Evolutionary conservation across 2,329 filamentous ascomycete species (phyloP).

Genomic region (Annulohypoxylon truncatum): DNA sequence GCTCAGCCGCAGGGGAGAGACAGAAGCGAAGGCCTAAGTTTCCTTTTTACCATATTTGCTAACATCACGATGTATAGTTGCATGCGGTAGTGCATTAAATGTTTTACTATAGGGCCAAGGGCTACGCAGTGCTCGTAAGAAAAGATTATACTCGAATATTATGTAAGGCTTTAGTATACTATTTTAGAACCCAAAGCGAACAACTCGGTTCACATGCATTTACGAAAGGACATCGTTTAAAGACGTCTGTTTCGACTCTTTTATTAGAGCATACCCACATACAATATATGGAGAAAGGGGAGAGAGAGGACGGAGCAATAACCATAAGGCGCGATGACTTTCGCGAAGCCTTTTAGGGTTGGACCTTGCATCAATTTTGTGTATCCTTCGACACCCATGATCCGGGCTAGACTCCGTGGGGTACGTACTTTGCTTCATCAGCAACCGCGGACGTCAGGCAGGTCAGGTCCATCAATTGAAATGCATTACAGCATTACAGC

Average conservation of each 20-base stretch:
- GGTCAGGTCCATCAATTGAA: conserved; percentile 1
- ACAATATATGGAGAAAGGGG: neutral
- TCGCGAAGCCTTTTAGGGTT: conserved; percentile 14
- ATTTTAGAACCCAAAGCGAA: conserved; percentile 10
- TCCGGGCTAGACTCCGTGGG: conserved; percentile 30
- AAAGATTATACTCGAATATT: conserved; percentile 3
- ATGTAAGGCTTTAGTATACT: conserved; percentile 14
- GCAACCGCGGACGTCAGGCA: neutral
- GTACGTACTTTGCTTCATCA: conserved; percentile 26
- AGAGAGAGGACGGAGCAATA: conserved; percentile 29
- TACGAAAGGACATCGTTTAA: neutral
- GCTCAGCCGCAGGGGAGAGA: conserved; percentile 37
- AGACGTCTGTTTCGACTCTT: conserved; percentile 16
- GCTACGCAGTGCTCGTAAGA: neutral
- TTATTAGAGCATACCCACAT: conserved; percentile 33
- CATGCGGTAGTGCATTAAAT: neutral
- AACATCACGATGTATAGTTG: conserved; percentile 17
- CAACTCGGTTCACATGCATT: neutral
- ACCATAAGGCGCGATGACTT: conserved; percentile 27
- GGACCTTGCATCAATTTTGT: conserved; percentile 25
- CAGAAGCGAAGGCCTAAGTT: conserved; percentile 26
- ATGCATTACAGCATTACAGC: neutral
- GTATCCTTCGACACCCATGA: conserved; percentile 15
- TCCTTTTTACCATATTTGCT: conserved; percentile 6
- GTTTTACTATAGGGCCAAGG: neutral